Evolutionary conservation across 208 protist species (phyloP), one percentile per base, ranked within the genome.

Genomic region (Balamuthia mandrillaris): DNA sequence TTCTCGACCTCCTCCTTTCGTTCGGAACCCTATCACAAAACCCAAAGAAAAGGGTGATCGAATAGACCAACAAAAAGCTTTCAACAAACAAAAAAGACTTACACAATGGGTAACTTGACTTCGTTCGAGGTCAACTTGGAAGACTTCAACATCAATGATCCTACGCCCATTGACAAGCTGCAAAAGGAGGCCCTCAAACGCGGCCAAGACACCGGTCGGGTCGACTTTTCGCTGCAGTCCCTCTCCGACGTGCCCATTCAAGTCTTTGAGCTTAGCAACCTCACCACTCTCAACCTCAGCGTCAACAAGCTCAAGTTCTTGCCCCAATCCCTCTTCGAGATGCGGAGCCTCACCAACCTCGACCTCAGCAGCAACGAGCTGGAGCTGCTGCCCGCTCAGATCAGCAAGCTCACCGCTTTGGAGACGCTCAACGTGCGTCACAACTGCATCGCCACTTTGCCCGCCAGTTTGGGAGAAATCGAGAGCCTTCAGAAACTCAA

Each of bases 91-190:
- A n/a, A n/a, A n/a, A n/a, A n/a, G n/a, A n/a, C n/a, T n/a, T 24
- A 6, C 0, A 7, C 37, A 41, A 70, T 70, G 61, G 61, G 61
- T 44, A 70, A 70, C 44, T 41, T 70, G 61, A 70, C 61, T 37
- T 70, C 61, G 61, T 70, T 45, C 61, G 61, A 70, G 61, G 61
- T 70, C 24, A 70, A 70, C 44, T 70, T 70, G 61, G 61, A 70
- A 45, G 61, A 70, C 18, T 70, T 70, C 61, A 70, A 70, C 33
- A 41, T 70, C 24, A 37, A 70, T 12, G 61, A 70, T 70, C 61
- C 61, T 1, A 70, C 61, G 61, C 61, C 61, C 14, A 14, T 54
- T 21, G 47, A 54, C 47, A 54, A 18, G 16, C 14, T 24, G 14
- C 61, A 70, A 37, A 70, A 70, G 61, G 44, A 45, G 61, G 61